These are phyloP conservation scores for Neohortaea acidophila DNA, from an alignment of 495 filamentous ascomycete genomes.

Conservation along the genomic window DNA sequence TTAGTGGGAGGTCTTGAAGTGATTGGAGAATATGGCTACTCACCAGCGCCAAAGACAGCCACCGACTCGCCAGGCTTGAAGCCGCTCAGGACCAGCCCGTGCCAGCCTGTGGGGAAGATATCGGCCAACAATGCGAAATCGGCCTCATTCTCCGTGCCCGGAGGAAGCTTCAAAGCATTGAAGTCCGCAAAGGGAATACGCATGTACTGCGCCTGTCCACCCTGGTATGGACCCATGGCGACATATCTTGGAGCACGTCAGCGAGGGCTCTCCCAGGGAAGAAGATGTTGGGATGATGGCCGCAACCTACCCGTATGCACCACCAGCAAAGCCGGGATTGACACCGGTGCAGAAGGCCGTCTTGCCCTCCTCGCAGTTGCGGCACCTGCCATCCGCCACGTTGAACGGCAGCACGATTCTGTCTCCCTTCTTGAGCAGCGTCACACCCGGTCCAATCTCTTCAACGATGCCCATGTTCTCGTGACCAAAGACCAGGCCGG, in stretches of 20 bases:
- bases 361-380: conserved; percentile 42
- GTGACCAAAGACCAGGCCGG: conserved; percentile 41
- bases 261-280: too few relatives aligned
- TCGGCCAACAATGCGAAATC: conserved; percentile 30
- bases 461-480: conserved; percentile 29
- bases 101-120: conserved; percentile 49
- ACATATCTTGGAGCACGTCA: too few relatives aligned
- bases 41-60: conserved; percentile 36
- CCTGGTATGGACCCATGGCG: conserved; percentile 44
- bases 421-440: conserved; percentile 36
- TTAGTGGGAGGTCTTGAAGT: too few relatives aligned
- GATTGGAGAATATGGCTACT: too few relatives aligned
- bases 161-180: conserved; percentile 35
- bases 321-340: conserved; percentile 44
- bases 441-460: conserved; percentile 34
- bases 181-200: conserved; percentile 42
- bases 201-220: conserved; percentile 38
- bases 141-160: conserved; percentile 24
- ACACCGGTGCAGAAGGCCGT: conserved; percentile 42
- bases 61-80: conserved; percentile 41
- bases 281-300: too few relatives aligned
- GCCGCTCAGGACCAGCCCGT: conserved; percentile 38
- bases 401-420: conserved; percentile 46
- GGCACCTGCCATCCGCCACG: conserved; percentile 41
- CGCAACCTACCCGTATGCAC: conserved; percentile 47